Base-by-base conservation (phyloP, 495 filamentous ascomycete genomes). In the Daldinia bambusicola region DNA sequence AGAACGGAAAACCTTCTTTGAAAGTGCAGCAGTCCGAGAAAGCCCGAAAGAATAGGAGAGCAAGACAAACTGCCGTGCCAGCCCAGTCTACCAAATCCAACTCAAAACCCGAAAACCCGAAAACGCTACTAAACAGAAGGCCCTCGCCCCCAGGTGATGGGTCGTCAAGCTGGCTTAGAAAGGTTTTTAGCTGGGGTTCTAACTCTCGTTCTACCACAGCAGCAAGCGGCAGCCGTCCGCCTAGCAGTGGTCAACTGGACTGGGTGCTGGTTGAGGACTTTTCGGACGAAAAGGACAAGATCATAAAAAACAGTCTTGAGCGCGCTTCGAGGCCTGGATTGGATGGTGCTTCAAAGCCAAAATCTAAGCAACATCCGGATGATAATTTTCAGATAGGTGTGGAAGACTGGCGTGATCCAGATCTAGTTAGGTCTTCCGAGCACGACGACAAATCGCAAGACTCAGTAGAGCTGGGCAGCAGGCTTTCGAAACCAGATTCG, bases 331-430 rank as follows among this genome's bases (percentile, higher is more conserved):
- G 77, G 48, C 65, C 65, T 51, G 70, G 67, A 41, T 66, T 75
- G 66, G 60, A 76, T 52, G 57, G 66, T 55, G 59, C 37, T 67
- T 61, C 63, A 32, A 66, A 63, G 31, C 51, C 72, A 56, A 68
- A 66, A 34, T 56, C 45, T 2, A 63, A 57, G 13, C 63, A 76
- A 70, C 34, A 77, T 7, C 43, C 84, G 45, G 84, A 80, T 7
- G 92, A 94, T 79, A 89, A 86, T 59, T 97, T 96, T 77, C 88
- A 92, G n/a, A 97, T 96, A 76, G 93, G 93, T 2, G 90, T 96
- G 12, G 93, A 97, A 67, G 93, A 97, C 71, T 97, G 93, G 93
- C 89, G 93, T 62, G 93, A 97, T 74, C 91, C 92, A 4, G 93
- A 96, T 74, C 81, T 96, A 16, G 85, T 93, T 52, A 75, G 74